phyloP scores from a whole-genome alignment of 1,139 yeast genomes.

The Saccharomycopsis crataegensis region DNA sequence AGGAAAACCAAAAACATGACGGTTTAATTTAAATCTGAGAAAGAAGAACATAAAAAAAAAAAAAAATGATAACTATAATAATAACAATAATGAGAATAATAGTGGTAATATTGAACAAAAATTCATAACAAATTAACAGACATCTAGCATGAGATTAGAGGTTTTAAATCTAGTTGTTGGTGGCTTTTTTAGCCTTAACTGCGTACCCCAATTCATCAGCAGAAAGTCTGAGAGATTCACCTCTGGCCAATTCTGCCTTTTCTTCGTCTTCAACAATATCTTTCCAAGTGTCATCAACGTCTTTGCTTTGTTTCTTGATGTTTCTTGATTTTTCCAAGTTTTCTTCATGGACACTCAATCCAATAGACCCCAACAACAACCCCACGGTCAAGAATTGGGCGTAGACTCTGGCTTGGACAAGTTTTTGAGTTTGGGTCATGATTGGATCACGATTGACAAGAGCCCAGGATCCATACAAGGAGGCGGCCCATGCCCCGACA shows the following conservation, averaged over 20 bases:
- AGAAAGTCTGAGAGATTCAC: conserved; percentile 44
- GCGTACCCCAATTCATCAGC: conserved; percentile 43
- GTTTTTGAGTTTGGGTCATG: conserved; percentile 75
- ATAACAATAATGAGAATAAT: too few species aligned
- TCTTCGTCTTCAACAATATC: conserved; percentile 34
- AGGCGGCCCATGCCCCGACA: conserved; percentile 78
- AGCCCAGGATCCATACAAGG: conserved; percentile 79
- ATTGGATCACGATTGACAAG: conserved; percentile 67
- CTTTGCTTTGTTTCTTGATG: conserved; percentile 34
- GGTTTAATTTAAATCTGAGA: too few species aligned
- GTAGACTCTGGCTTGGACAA: conserved; percentile 90
- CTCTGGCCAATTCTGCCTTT: conserved; percentile 26
- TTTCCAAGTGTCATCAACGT: conserved; percentile 37
- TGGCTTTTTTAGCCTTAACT: neutral
- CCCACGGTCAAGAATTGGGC: conserved; percentile 78
- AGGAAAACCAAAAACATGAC: too few species aligned
- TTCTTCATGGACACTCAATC: conserved; percentile 56
- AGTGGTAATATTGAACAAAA: too few species aligned
- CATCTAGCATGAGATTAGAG: too few species aligned
- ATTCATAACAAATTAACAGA: too few species aligned
- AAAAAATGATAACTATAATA: too few species aligned
- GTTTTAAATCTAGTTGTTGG: too few species aligned
- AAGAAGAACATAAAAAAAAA: too few species aligned
- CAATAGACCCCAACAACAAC: conserved; percentile 55
- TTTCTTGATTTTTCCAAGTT: conserved; percentile 29